Evolutionary conservation across 371 early-diverging fungal species (phyloP), one percentile per base, ranked within the genome.

Genomic region (Lichtheimia hyalospora): DNA sequence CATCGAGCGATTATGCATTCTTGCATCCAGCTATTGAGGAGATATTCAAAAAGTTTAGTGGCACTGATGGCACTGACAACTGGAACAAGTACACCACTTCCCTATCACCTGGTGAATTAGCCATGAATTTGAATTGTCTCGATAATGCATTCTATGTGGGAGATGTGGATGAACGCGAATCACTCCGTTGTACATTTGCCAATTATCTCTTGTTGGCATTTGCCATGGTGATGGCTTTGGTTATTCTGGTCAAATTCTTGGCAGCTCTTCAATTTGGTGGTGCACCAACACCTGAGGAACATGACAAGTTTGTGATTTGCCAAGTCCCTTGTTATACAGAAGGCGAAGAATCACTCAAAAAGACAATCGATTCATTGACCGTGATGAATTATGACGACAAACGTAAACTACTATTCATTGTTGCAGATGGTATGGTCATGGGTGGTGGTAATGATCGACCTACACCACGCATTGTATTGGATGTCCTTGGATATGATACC

Each of bases 301-400:
- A 90, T 41, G 91, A 93, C 62, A 91, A 92, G 74, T 98, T 98
- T 75, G 91, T 93, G 16, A 92, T 99, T 58, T 88, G 93, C 67
- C 90, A 89, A 64, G 88, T 93, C 3, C 88, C 93, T 6, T 90
- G 92, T 66, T 94, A 93, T 67, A 87, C 92, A 2, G 95, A 94
- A 79, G 90, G 86, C 41, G 86, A 87, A 68, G 91, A 90, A 16
- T 88, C 89, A 2, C 63, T 94, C 14, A 81, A 79, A 40, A 78
- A 87, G 59, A 99, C 99, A 0, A 86, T 99, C 52, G 96, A 99
- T 64, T 97, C 98, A n/a, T 74, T 99, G 34, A 89, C 96, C 12
- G 77, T 83, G 5, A 86, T 96, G 63, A 84, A 86, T 28, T 99
- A 98, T 68, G 95, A 94, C 61, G 97, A 98, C 79, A 92, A 94